Conservation (phyloP, 2,329 filamentous ascomycete genomes). For the Talaromyces sp. region DNA sequence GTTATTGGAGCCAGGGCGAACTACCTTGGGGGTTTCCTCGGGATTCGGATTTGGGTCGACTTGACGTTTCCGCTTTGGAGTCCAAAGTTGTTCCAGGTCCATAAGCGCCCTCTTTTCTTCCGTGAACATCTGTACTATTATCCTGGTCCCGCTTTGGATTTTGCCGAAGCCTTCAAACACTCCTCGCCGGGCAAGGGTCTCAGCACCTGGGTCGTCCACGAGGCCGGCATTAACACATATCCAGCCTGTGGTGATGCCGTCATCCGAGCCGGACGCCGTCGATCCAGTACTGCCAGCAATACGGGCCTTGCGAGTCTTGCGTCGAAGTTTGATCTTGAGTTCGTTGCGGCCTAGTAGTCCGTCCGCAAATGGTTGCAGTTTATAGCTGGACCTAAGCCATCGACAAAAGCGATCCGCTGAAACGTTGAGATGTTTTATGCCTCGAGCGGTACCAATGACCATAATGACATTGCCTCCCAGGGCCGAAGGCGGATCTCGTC, state of each 20-base stretch:
- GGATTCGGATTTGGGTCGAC: background rate
- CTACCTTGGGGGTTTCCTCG: constrained; percentile 13
- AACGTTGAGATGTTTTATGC: constrained; percentile 88
- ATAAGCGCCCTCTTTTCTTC: constrained; percentile 65
- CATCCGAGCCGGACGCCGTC: constrained; percentile 58
- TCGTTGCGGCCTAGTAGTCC: constrained; percentile 87
- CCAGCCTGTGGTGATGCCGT: constrained; percentile 92
- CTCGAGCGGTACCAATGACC: constrained; percentile 86
- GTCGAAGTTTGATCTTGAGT: constrained; percentile 76
- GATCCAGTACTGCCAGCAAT: constrained; percentile 69
- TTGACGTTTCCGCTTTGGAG: constrained; percentile 32
- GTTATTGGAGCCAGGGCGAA: constrained; percentile 18
- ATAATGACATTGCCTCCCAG: constrained; percentile 86
- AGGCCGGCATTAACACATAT: constrained; percentile 86
- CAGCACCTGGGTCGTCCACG: constrained; percentile 50
- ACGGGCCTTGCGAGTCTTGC: constrained; percentile 76
- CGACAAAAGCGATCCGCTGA: constrained; percentile 84
- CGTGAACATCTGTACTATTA: constrained; percentile 69
- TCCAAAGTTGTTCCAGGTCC: constrained; percentile 63
- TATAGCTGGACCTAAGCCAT: constrained; percentile 71
- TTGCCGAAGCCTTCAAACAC: constrained; percentile 72
- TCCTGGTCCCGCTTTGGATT: constrained; percentile 51
- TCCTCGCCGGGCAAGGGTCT: constrained; percentile 24
- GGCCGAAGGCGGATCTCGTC: constrained; percentile 78
- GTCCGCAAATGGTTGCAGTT: constrained; percentile 73